These are phyloP conservation scores for Phytophthora pini DNA, from an alignment of 352 stramenopile genomes.

Conservation along the genomic window DNA sequence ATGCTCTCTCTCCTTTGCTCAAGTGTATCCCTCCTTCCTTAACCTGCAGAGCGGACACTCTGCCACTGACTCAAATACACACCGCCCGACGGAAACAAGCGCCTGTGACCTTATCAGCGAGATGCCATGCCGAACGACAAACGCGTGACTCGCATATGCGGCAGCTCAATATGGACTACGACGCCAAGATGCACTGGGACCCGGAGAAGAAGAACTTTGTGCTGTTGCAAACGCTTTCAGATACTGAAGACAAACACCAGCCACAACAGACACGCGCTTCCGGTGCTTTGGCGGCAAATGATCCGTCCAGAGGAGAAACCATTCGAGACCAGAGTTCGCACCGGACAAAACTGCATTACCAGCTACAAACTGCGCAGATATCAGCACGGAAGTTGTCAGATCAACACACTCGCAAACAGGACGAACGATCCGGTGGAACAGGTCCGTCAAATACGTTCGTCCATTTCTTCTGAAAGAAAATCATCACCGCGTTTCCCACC, in stretches of 20 bases:
- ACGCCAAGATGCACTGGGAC: conserved; percentile 56
- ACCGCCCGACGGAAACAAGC: conserved; percentile 19
- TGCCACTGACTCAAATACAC: conserved; percentile 10
- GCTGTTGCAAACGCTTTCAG: conserved; percentile 11
- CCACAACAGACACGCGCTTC: conserved; percentile 4
- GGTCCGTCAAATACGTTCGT: conserved; percentile 8
- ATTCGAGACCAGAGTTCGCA: conserved; percentile 8
- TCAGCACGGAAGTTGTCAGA: conserved; percentile 18
- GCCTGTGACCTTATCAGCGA: conserved; percentile 20
- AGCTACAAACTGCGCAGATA: conserved; percentile 25
- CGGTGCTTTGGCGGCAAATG: not conserved
- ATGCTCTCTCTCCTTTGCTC: conserved; percentile 21
- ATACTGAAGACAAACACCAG: conserved; percentile 5
- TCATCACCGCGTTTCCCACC: conserved; percentile 1
- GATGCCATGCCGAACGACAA: conserved; percentile 24
- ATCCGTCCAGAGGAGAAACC: conserved; percentile 11
- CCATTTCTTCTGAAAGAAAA: conserved; percentile 21
- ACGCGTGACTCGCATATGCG: conserved; percentile 45
- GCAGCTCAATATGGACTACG: conserved; percentile 37
- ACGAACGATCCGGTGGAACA: not conserved
- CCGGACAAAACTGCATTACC: conserved; percentile 26
- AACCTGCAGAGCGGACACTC: conserved; percentile 15
- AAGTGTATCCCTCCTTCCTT: conserved; percentile 8
- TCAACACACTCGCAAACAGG: conserved; percentile 7
- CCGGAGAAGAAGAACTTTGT: conserved; percentile 38